phyloP scores from a whole-genome alignment of 1,139 yeast genomes.

The Geotrichum fermentans region DNA sequence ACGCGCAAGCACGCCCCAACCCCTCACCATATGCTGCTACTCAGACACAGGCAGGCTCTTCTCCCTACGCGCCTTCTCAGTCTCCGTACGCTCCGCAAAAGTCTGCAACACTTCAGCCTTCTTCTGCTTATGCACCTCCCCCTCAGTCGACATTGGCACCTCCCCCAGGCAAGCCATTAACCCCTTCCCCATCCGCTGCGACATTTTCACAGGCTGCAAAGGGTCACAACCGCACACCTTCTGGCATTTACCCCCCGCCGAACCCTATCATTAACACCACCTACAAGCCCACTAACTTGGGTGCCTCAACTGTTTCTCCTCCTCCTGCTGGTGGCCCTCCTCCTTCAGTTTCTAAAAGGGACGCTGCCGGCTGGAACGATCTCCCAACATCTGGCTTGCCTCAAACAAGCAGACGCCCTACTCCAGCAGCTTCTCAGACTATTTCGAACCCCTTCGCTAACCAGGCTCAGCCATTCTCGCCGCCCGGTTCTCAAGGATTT shows the following conservation, averaged over 20 bases:
- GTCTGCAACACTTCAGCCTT: constrained; percentile 15
- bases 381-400: constrained; percentile 55
- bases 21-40: constrained; percentile 19
- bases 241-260: constrained; percentile 21
- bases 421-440: constrained; percentile 27
- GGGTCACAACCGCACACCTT: constrained; percentile 17
- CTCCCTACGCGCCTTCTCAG: constrained; percentile 15
- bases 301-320: constrained; percentile 16
- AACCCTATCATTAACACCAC: constrained; percentile 20
- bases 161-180: constrained; percentile 19
- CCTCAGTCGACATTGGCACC: constrained; percentile 19
- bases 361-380: constrained; percentile 92
- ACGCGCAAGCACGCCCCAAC: constrained; percentile 13
- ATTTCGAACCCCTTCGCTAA: constrained; percentile 27
- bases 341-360: constrained; percentile 41
- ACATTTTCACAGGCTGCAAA: constrained; percentile 1
- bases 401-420: constrained; percentile 25
- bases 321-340: constrained; percentile 25
- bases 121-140: constrained; percentile 23
- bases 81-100: constrained; percentile 13
- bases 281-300: constrained; percentile 13
- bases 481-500: constrained; percentile 23
- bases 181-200: constrained; percentile 14
- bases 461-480: constrained; percentile 32
- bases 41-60: constrained; percentile 7